Percentiles rank a stretch among this genome's conserved stretches.
Conservation (phyloP, 2,329 filamentous ascomycete genomes). For the Trichoderma koningiopsis region DNA sequence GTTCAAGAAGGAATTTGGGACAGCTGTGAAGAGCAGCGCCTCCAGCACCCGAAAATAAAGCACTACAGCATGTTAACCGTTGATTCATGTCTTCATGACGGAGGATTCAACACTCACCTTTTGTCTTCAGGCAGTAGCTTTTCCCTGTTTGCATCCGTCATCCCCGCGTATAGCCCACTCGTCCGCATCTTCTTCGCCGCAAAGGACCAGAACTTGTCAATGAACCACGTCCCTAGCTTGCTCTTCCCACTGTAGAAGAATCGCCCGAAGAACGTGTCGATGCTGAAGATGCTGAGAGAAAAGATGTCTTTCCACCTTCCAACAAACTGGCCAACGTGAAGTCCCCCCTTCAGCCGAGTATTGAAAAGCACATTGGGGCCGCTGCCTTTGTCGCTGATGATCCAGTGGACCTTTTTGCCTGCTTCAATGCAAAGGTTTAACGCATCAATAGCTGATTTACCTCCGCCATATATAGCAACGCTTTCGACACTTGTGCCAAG, state of each 20-base stretch:
- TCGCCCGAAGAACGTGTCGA: not conserved
- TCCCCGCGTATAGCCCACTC: not conserved
- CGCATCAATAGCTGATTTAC: slow-evolving; percentile 9
- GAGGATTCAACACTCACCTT: not conserved
- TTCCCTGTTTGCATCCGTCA: slow-evolving; percentile 1
- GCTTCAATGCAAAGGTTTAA: slow-evolving; percentile 10
- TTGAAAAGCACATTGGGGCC: slow-evolving; percentile 1
- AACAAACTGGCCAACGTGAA: slow-evolving; percentile 7
- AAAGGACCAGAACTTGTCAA: slow-evolving; percentile 8
- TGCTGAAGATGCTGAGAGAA: slow-evolving; percentile 10
- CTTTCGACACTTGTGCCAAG: not conserved
- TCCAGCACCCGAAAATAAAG: not conserved
- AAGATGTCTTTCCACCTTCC: slow-evolving; percentile 11
- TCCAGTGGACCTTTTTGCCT: slow-evolving; percentile 8
- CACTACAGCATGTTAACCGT: not conserved
- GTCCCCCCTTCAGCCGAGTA: slow-evolving; percentile 1
- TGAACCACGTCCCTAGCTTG: slow-evolving; percentile 8
- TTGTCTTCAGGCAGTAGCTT: not conserved
- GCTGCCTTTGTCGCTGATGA: slow-evolving; percentile 13
- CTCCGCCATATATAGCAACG: slow-evolving; percentile 2
- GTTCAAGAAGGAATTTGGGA: slow-evolving; percentile 5
- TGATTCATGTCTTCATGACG: not conserved
- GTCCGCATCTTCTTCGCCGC: not conserved
- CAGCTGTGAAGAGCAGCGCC: slow-evolving; percentile 10
- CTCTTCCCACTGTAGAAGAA: slow-evolving; percentile 12